Evolutionary conservation across 257 asterid species (phyloP), one percentile per base, ranked within the genome.

Genomic region (Thymus mandschuricus): DNA sequence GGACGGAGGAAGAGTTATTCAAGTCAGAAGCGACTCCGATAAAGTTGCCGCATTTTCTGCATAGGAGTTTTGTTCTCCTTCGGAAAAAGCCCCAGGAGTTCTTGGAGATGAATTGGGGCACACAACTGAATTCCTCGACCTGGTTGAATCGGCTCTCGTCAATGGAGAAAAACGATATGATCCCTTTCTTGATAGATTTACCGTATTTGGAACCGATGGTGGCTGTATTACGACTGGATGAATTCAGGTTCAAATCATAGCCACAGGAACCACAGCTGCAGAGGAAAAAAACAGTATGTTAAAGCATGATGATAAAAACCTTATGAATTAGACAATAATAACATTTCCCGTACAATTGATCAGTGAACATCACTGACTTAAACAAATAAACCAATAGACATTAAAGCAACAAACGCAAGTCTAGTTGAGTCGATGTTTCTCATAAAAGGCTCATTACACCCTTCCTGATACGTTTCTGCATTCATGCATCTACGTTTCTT

Each of bases 241-340:
- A 91, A 52, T 81, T 89, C 67, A 89, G 87, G 75, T 89, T 89
- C 34, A 91, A 68, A 73, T 89, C 96, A 64, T 81, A 91, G 9
- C 96, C 96, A 41, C 97, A 91, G 70, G 85, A 86, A 74, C 95
- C 97, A 81, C 97, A 91, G 77, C 97, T 91, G 91, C 90, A 82
- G 10, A 43, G 72, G 21, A 21, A 51, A 49, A 59, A 55, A 75
- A 76, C 49, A 71, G 38, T 44, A 34, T 28, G 74, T 51, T 38
- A 72, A 11, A 6, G 31, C 28, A 51, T 38, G 3, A 38, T 38
- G 41, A 48, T 55, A 6, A 40, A 34, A 68, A 31, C 21, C n/a
- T 68, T 55, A 41, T 7, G 31, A 11, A 41, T 31, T 11, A 1
- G 33, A 58, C 40, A 31, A 30, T 5, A 2, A 57, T 7, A 56